phyloP scores from a whole-genome alignment of 495 filamentous ascomycete species.

The Penicillium taxi region DNA sequence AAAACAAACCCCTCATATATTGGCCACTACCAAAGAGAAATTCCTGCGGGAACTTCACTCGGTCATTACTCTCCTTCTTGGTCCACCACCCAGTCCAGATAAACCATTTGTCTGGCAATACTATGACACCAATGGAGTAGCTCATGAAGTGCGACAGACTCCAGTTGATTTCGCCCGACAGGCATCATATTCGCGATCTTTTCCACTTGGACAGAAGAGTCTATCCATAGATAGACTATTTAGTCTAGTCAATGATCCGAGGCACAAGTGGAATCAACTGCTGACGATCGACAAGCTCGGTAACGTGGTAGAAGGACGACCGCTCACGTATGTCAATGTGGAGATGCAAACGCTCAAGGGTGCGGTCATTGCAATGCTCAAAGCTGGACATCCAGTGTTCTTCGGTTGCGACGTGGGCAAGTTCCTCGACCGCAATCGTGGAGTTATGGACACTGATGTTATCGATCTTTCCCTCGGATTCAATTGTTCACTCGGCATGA shows the following conservation, averaged over 20 bases:
- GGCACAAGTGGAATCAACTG: conserved; percentile 59
- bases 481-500: conserved; percentile 60
- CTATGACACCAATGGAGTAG: conserved; percentile 56
- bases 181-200: conserved; percentile 4
- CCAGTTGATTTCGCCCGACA: conserved; percentile 56
- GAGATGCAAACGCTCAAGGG: conserved; percentile 62
- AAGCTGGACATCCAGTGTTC: conserved; percentile 69
- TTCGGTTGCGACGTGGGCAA: conserved; percentile 86
- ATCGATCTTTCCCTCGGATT: conserved; percentile 73
- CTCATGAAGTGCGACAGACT: conserved; percentile 49
- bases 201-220: conserved; percentile 7
- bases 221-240: conserved; percentile 44
- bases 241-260: conserved; percentile 76
- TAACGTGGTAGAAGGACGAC: conserved; percentile 64
- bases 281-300: conserved; percentile 71
- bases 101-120: conserved; percentile 70
- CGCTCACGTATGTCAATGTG: conserved; percentile 75
- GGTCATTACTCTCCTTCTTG: conserved; percentile 70
- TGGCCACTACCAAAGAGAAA: conserved; percentile 52
- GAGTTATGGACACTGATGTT: conserved; percentile 68
- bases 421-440: conserved; percentile 53
- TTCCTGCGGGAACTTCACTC: conserved; percentile 72
- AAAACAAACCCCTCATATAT: conserved; percentile 5
- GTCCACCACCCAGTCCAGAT: conserved; percentile 60
- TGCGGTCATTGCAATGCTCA: conserved; percentile 68